These are phyloP conservation scores for Euphorbia corollata DNA, from an alignment of 441 rosid genomes.

Conservation along the genomic window DNA sequence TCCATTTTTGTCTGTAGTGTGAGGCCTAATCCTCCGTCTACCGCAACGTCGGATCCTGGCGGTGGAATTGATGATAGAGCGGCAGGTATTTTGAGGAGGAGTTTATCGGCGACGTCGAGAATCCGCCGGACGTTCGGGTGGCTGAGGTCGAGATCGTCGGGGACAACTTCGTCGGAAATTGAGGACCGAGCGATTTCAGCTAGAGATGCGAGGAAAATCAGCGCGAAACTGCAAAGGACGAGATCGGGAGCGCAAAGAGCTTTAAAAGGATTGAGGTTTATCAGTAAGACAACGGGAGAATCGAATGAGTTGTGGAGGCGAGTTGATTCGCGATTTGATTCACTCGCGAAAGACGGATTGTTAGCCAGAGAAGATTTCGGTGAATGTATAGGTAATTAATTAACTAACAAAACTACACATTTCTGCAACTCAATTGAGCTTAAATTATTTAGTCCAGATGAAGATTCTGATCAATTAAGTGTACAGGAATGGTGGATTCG, in stretches of 20 bases:
- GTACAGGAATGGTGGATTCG: constrained; percentile 74
- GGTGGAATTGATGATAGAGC: constrained; percentile 8
- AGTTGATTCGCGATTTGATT: constrained; percentile 56
- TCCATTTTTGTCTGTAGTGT: constrained; percentile 67
- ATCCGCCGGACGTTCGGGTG: constrained; percentile 49
- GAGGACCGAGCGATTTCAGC: constrained; percentile 29
- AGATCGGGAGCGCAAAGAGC: constrained; percentile 73
- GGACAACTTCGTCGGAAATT: constrained; percentile 34
- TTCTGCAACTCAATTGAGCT: neutral
- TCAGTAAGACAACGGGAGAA: constrained; percentile 44
- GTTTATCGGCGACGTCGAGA: constrained; percentile 51
- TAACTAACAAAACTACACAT: too few relatives aligned
- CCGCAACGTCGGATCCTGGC: constrained; percentile 12
- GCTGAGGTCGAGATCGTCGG: constrained; percentile 50
- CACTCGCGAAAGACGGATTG: constrained; percentile 55
- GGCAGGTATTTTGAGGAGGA: constrained; percentile 31
- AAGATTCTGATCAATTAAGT: neutral
- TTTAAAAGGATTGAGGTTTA: constrained; percentile 68
- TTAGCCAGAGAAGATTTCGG: constrained; percentile 81
- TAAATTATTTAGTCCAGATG: too few relatives aligned
- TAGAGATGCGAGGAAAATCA: constrained; percentile 52
- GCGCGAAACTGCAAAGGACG: constrained; percentile 55
- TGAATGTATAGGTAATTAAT: constrained; percentile 69
- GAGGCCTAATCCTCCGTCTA: constrained; percentile 28
- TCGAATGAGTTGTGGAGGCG: constrained; percentile 57